These are phyloP conservation scores for Chloranthus sessilifolius DNA, from an alignment of 164 flowering plant species.

Conservation along the genomic window DNA sequence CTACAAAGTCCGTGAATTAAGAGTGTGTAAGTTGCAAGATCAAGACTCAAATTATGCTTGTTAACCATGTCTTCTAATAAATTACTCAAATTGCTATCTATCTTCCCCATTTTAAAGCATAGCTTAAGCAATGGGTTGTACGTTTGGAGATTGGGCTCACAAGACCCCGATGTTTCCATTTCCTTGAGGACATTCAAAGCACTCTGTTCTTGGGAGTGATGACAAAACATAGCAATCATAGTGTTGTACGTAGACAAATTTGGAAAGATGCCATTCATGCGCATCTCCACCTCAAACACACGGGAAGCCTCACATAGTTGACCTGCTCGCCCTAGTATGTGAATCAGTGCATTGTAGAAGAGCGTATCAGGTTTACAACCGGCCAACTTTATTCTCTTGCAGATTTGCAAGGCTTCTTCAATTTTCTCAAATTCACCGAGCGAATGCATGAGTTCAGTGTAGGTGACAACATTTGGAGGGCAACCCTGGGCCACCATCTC, in stretches of 20 bases:
- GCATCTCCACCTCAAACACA: constrained; percentile 67
- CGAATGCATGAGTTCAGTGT: constrained; percentile 56
- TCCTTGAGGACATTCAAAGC: constrained; percentile 41
- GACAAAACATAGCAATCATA: constrained; percentile 71
- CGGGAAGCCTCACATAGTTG: constrained; percentile 39
- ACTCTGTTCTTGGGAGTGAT: constrained; percentile 32
- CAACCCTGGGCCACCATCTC: constrained; percentile 66
- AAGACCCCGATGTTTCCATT: constrained; percentile 39
- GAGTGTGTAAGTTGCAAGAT: constrained; percentile 56
- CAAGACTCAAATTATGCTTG: constrained; percentile 71
- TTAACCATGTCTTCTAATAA: constrained; percentile 58
- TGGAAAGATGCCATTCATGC: constrained; percentile 30
- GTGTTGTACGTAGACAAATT: constrained; percentile 71
- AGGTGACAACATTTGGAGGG: constrained; percentile 64
- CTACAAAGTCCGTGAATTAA: constrained; percentile 68
- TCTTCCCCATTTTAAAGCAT: constrained; percentile 44
- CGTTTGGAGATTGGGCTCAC: constrained; percentile 68
- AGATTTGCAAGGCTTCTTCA: constrained; percentile 54
- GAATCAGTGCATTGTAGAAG: constrained; percentile 61
- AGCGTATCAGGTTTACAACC: constrained; percentile 65
- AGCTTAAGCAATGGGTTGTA: constrained; percentile 61
- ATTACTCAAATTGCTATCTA: constrained; percentile 26
- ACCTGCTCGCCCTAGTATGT: constrained; percentile 58
- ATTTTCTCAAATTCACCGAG: constrained; percentile 24
- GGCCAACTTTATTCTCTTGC: constrained; percentile 38